These are phyloP conservation scores for Ophiostoma sp. DNA, from an alignment of 2,329 filamentous ascomycete genomes.

Conservation along the genomic window DNA sequence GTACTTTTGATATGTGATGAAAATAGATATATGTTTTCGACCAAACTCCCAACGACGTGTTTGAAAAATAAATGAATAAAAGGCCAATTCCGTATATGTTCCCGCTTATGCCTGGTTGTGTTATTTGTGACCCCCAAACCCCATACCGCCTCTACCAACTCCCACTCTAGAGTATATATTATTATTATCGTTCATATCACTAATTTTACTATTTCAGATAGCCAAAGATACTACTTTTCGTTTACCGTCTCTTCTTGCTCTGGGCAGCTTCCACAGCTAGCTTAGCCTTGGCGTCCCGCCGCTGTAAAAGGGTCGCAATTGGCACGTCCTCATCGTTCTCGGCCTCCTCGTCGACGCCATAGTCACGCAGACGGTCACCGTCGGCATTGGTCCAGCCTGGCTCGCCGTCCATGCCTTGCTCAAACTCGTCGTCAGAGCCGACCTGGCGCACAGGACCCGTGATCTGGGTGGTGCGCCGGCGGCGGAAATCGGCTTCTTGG, in stretches of 20 bases:
- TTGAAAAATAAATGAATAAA: background rate
- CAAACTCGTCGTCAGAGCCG: conserved; percentile 32
- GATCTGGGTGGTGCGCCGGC: conserved; percentile 33
- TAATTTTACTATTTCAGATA: background rate
- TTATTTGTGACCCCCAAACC: background rate
- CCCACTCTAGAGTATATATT: background rate
- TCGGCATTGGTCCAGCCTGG: conserved; percentile 72
- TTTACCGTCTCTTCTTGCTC: conserved; percentile 14
- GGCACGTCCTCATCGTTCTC: conserved; percentile 62
- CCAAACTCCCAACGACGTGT: background rate
- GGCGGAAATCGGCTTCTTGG: conserved; percentile 50
- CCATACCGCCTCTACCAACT: background rate
- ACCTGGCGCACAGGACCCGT: background rate
- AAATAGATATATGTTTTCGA: background rate
- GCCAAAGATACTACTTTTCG: background rate
- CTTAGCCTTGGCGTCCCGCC: conserved; percentile 45
- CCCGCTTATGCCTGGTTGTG: background rate
- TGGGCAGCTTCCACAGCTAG: conserved; percentile 7
- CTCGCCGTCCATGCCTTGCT: conserved; percentile 47
- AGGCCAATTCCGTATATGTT: background rate
- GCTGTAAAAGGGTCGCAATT: conserved; percentile 64
- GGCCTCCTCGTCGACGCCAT: conserved; percentile 75
- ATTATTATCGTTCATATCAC: background rate
- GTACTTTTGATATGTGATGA: background rate
- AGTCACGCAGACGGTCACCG: conserved; percentile 72